Percentiles rank a stretch among this genome's conserved stretches.
Evolutionary conservation across 2,329 filamentous ascomycete species (phyloP).

Genomic region (Trichoderma asperellum): DNA sequence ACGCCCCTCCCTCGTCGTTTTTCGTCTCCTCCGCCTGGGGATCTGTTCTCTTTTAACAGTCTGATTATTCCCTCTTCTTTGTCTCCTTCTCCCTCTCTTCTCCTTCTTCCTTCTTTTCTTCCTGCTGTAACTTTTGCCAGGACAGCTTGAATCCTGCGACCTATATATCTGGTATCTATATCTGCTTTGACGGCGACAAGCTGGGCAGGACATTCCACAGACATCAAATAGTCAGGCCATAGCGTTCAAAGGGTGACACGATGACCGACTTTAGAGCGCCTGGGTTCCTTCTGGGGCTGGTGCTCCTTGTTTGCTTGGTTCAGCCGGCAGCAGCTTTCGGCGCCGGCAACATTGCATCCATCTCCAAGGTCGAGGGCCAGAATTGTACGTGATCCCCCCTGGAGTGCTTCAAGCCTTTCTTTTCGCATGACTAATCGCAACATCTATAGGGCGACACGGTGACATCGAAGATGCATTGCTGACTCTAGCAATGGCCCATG

Average conservation of each 20-base stretch:
- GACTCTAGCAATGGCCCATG: slow-evolving; percentile 63
- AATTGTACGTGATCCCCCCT: slow-evolving; percentile 63
- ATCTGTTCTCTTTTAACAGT: slow-evolving; percentile 2
- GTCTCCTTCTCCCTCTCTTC: not conserved
- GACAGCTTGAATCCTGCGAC: not conserved
- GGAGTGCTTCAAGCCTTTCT: not conserved
- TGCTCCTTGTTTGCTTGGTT: slow-evolving; percentile 68
- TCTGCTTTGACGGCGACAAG: not conserved
- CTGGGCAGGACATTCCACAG: not conserved
- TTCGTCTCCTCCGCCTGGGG: not conserved
- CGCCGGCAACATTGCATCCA: slow-evolving; percentile 83
- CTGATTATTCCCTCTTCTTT: not conserved
- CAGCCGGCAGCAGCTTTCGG: slow-evolving; percentile 77
- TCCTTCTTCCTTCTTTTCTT: not conserved
- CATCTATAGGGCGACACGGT: slow-evolving; percentile 70
- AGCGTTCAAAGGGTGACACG: slow-evolving; percentile 16
- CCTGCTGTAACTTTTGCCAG: not conserved
- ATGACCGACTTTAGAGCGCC: slow-evolving; percentile 57
- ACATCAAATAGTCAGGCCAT: not conserved
- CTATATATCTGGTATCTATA: not conserved
- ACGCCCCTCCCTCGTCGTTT: slow-evolving; percentile 17
- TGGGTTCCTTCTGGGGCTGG: slow-evolving; percentile 57
- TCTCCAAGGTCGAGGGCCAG: slow-evolving; percentile 79
- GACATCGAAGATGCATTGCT: slow-evolving; percentile 93
- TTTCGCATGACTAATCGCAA: slow-evolving; percentile 6